Evolutionary conservation across 768 basidiomycete species (phyloP).

Genomic region (Suillus fuscotomentosus): DNA sequence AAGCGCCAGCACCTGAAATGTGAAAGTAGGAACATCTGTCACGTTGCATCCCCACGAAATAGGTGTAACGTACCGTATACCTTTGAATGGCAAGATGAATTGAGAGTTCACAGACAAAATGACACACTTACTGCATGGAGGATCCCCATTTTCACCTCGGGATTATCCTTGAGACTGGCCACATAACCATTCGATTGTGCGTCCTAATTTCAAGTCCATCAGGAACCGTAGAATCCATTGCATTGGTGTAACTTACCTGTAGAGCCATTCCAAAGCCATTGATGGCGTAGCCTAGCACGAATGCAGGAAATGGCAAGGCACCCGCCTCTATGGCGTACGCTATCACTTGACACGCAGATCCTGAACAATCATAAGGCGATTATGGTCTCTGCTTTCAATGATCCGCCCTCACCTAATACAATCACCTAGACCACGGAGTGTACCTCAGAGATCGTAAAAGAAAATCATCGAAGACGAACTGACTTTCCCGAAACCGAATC

Average conservation of each 20-base stretch:
- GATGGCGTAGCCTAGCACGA: constrained; percentile 40
- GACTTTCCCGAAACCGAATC: constrained; percentile 36
- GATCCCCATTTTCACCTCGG: constrained; percentile 39
- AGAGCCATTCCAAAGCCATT: constrained; percentile 46
- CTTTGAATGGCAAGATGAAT: background rate
- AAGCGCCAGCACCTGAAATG: constrained; percentile 42
- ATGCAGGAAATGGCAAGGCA: constrained; percentile 44
- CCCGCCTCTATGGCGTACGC: constrained; percentile 37
- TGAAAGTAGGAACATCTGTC: background rate
- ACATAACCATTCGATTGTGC: constrained; percentile 49
- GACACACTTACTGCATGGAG: constrained; percentile 36
- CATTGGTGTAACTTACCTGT: constrained; percentile 34
- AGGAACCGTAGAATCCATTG: background rate
- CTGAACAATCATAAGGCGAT: constrained; percentile 11
- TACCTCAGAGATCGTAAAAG: background rate
- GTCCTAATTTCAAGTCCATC: constrained; percentile 27
- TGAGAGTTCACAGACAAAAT: background rate
- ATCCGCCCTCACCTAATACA: constrained; percentile 21
- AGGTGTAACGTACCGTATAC: background rate
- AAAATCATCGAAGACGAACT: background rate
- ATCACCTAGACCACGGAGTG: constrained; percentile 18
- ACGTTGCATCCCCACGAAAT: background rate
- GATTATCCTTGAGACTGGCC: constrained; percentile 37
- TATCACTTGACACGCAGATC: constrained; percentile 28
- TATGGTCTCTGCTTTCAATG: background rate